These are phyloP conservation scores for Stentor roeselii DNA, from an alignment of 73 alveolate species.

Conservation along the genomic window DNA sequence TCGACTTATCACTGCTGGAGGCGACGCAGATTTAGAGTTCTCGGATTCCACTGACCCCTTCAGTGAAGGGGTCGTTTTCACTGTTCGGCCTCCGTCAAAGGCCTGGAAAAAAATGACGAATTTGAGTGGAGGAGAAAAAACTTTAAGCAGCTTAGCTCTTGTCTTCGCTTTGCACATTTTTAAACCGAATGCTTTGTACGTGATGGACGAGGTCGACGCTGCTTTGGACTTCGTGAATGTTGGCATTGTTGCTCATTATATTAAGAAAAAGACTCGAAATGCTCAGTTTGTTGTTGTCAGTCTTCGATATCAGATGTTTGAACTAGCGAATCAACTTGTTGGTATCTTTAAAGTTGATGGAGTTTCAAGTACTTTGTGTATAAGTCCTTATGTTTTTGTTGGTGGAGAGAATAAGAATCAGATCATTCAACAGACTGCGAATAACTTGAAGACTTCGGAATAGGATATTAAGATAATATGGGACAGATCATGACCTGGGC, in stretches of 20 bases:
- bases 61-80: conserved; percentile 73
- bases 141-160: conserved; percentile 77
- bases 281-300: conserved; percentile 90
- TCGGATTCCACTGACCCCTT: conserved; percentile 78
- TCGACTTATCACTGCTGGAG: conserved; percentile 66
- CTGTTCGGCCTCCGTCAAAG: conserved; percentile 79
- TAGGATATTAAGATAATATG: too few relatives aligned
- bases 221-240: conserved; percentile 94
- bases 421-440: conserved; percentile 1
- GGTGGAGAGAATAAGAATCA: conserved; percentile 28
- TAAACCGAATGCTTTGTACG: conserved; percentile 87
- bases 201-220: conserved; percentile 94
- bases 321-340: conserved; percentile 72
- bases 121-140: conserved; percentile 89
- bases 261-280: conserved; percentile 76
- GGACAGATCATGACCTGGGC: too few relatives aligned
- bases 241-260: conserved; percentile 68
- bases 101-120: conserved; percentile 78
- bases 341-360: conserved; percentile 81
- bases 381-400: conserved; percentile 45
- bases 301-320: conserved; percentile 91
- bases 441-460: background rate
- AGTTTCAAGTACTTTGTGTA: conserved; percentile 62
- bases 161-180: conserved; percentile 93
- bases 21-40: conserved; percentile 87